phyloP scores from a whole-genome alignment of 2,329 filamentous ascomycete species.

The Kalaharituber pfeilii region DNA sequence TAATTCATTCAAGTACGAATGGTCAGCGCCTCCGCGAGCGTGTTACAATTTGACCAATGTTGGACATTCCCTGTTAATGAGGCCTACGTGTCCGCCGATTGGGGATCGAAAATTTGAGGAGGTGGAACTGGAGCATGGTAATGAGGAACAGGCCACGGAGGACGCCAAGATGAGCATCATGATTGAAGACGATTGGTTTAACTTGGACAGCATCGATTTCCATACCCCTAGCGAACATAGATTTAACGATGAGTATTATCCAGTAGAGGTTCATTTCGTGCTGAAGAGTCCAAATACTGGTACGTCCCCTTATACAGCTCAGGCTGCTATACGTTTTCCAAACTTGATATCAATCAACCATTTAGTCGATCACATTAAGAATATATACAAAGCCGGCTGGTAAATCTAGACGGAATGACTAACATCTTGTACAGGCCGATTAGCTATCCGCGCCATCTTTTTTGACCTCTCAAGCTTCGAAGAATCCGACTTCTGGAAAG shows the following conservation, averaged over 20 bases:
- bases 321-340: background rate
- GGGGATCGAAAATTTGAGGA: background rate
- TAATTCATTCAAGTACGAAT: conserved; percentile 26
- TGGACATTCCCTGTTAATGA: conserved; percentile 40
- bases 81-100: conserved; percentile 28
- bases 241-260: conserved; percentile 25
- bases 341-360: too few species aligned
- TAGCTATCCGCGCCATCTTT: background rate
- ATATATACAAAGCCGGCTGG: too few species aligned
- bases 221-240: conserved; percentile 35
- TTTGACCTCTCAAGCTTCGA: background rate
- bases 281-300: conserved; percentile 21
- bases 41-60: conserved; percentile 39
- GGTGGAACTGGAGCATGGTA: background rate
- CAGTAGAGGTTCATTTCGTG: conserved; percentile 31
- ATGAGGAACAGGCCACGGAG: too few species aligned
- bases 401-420: background rate
- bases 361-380: too few species aligned
- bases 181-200: conserved; percentile 24
- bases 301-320: background rate
- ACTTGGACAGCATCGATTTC: conserved; percentile 35
- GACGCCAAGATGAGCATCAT: conserved; percentile 18
- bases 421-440: background rate
- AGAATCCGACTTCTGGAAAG: background rate
- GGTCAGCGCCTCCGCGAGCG: conserved; percentile 23